Base-by-base conservation (phyloP, 352 stramenopile genomes). In the Globisporangium polare region DNA sequence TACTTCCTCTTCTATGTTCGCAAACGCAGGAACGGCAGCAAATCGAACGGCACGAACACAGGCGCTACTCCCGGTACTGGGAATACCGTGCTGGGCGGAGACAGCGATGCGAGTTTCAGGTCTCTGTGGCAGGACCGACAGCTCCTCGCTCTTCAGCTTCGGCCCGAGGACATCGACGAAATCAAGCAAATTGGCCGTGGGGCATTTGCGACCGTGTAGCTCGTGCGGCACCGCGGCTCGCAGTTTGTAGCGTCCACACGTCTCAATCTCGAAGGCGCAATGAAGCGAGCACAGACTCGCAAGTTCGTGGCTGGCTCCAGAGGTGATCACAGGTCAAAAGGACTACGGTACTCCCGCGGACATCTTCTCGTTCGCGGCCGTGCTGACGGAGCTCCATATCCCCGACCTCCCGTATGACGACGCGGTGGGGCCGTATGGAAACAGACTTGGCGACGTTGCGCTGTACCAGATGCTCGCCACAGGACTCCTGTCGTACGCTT, bases 71-170 rank as follows among this genome's bases (percentile, higher is more conserved):
- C 8, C 20, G 13, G 13, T 22, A 33, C 29, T 9, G 26, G 8
- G 8, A 49, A 10, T 27, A 39, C 1, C 24, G 26, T 31, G 45
- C 20, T 12, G 1, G 10, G 20, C 15, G 20, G 24, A 15, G 20
- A 49, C 43, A 9, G n/a, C 43, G 5, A 51, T 8, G 24, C 43
- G 22, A 41, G 12, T 10, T 37, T 22, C 9, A 13, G 26, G 6
- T 83, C 75, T 24, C 27, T 80, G 10, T 84, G 75, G 71, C 74
- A 75, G 17, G 75, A 82, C n/a, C 53, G 66, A 18, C 68, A 77
- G n/a, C 66, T 84, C 33, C 42, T 84, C 22, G 70, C 75, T 2
- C 20, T 84, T 17, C 68, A 82, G 43, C 49, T 84, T 2, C 72
- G 74, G 13, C 41, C 50, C 18, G 63, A 82, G 24, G 74, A 88